phyloP scores from a whole-genome alignment of 345 rosid genomes.

The Populus tremula region DNA sequence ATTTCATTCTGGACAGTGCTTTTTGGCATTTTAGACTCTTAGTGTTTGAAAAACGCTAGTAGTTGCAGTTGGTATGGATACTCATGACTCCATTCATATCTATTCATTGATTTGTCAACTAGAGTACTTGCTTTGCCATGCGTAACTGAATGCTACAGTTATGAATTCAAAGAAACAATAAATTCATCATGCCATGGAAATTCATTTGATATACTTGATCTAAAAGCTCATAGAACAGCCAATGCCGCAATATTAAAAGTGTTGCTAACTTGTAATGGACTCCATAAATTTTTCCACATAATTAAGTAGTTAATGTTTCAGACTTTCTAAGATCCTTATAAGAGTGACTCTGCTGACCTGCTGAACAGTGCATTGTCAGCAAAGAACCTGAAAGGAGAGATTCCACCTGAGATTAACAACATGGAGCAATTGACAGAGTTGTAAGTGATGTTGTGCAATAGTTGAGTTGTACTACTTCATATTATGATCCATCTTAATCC shows the following conservation, averaged over 20 bases:
- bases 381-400: conserved; percentile 57
- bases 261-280: neutral
- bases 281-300: neutral
- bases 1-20: neutral
- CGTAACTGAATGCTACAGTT: neutral
- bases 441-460: conserved; percentile 45
- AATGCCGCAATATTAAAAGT: neutral
- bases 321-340: neutral
- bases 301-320: neutral
- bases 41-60: neutral
- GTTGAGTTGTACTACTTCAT: neutral
- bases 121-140: neutral
- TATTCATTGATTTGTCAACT: neutral
- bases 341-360: conserved; percentile 16
- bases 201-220: neutral
- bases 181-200: neutral
- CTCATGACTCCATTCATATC: neutral
- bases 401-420: conserved; percentile 58
- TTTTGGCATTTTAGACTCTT: neutral
- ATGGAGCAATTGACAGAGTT: conserved; percentile 70
- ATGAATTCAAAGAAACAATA: neutral
- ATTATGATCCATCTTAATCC: neutral
- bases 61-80: neutral
- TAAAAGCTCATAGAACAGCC: neutral
- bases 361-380: conserved; percentile 66